Evolutionary conservation across 768 basidiomycete genomes (phyloP).

Genomic region (Amanita rubescens): DNA sequence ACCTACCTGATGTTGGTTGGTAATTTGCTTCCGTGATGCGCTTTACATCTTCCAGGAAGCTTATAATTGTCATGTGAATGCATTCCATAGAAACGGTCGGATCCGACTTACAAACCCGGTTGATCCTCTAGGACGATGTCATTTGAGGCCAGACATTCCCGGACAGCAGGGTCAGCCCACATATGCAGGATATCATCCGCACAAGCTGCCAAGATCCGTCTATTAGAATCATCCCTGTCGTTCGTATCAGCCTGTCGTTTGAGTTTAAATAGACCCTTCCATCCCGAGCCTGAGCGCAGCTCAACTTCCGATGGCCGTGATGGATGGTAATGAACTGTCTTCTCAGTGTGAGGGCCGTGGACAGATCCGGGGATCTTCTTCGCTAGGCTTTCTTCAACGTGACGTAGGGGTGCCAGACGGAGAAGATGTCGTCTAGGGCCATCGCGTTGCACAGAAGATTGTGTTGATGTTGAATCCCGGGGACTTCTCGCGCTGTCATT

Average conservation of each 20-base stretch:
- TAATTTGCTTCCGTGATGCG: constrained; percentile 47
- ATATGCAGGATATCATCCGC: constrained; percentile 45
- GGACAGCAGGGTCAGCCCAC: constrained; percentile 43
- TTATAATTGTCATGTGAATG: constrained; percentile 15
- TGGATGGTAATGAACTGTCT: constrained; percentile 24
- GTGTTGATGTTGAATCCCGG: constrained; percentile 14
- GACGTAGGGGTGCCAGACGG: constrained; percentile 45
- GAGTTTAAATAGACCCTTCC: constrained; percentile 39
- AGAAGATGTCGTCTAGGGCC: constrained; percentile 37
- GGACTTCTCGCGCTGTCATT: constrained; percentile 13
- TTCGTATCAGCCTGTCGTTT: constrained; percentile 20
- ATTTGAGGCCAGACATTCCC: constrained; percentile 31
- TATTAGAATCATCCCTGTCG: constrained; percentile 32
- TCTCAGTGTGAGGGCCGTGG: constrained; percentile 6
- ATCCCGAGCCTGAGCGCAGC: constrained; percentile 39
- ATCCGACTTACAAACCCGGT: constrained; percentile 49
- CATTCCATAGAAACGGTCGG: background rate
- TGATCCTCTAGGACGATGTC: constrained; percentile 48
- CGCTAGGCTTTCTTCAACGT: constrained; percentile 46
- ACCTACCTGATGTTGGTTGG: constrained; percentile 42
- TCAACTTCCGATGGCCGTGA: constrained; percentile 38
- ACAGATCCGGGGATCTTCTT: constrained; percentile 30
- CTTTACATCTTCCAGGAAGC: constrained; percentile 50
- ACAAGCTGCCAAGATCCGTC: constrained; percentile 46
- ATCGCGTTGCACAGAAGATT: constrained; percentile 15